Evolutionary conservation across 2,329 filamentous ascomycete species (phyloP).

Genomic region (Bipolaris victoriae): DNA sequence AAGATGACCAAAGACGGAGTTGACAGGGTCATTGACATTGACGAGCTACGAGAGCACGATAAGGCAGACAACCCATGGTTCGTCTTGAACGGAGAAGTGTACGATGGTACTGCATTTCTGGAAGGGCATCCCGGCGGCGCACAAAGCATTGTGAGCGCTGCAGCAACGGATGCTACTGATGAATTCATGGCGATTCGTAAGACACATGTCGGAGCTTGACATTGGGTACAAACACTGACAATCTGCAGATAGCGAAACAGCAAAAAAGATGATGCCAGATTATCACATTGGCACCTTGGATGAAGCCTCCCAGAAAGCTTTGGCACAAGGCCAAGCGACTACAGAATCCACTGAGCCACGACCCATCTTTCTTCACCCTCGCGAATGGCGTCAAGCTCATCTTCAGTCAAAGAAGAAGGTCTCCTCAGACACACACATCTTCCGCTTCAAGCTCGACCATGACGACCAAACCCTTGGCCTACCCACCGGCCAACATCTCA

Average conservation of each 20-base stretch:
- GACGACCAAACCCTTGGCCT: conserved; percentile 73
- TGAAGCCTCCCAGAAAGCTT: conserved; percentile 60
- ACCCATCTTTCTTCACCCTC: conserved; percentile 71
- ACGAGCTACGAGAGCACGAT: conserved; percentile 74
- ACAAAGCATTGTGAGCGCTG: conserved; percentile 80
- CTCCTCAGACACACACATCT: conserved; percentile 80
- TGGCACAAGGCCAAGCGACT: conserved; percentile 57
- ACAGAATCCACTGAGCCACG: conserved; percentile 56
- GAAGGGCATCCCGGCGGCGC: conserved; percentile 85
- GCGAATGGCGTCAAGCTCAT: conserved; percentile 74
- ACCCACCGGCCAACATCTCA: conserved; percentile 83
- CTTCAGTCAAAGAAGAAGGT: conserved; percentile 72
- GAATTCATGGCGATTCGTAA: conserved; percentile 92
- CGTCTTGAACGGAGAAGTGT: conserved; percentile 85
- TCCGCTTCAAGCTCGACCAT: conserved; percentile 80
- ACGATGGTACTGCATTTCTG: conserved; percentile 81
- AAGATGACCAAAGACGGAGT: conserved; percentile 76
- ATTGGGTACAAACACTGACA: conserved; percentile 29
- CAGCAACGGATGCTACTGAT: conserved; percentile 81
- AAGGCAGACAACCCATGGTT: conserved; percentile 78
- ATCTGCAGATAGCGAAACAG: conserved; percentile 79
- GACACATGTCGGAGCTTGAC: conserved; percentile 38
- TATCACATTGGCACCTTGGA: conserved; percentile 86
- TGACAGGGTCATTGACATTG: conserved; percentile 67
- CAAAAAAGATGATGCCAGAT: conserved; percentile 83